Evolutionary conservation across 345 rosid genomes (phyloP).

Genomic region (Boechera retrofracta): DNA sequence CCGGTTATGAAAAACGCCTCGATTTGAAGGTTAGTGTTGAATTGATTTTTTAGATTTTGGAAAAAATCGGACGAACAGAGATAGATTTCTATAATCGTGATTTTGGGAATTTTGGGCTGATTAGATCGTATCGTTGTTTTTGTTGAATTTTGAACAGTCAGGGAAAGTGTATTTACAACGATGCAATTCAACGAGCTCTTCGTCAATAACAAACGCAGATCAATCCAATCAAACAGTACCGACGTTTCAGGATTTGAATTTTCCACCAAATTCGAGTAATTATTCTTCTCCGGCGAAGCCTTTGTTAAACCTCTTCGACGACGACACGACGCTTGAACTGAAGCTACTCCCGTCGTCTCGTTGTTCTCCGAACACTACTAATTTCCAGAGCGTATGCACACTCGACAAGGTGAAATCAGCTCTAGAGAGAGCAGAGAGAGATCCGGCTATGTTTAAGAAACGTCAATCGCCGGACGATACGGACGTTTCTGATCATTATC

Average conservation of each 20-base stretch:
- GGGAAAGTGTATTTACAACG: conserved; percentile 81
- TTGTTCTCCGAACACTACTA: conserved; percentile 40
- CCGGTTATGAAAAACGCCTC: conserved; percentile 89
- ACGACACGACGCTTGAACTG: conserved; percentile 53
- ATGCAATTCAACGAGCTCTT: conserved; percentile 60
- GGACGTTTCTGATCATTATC: neutral
- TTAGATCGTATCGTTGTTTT: neutral
- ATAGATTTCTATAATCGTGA: neutral
- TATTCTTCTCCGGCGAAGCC: conserved; percentile 32
- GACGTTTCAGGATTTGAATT: conserved; percentile 71
- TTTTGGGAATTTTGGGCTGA: neutral
- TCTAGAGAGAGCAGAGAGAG: conserved; percentile 72
- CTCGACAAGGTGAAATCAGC: conserved; percentile 88
- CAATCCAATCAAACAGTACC: conserved; percentile 56
- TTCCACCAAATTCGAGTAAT: conserved; percentile 50
- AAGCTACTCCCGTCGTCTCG: conserved; percentile 37
- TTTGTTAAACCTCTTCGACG: conserved; percentile 59
- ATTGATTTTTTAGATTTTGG: neutral
- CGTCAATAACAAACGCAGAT: conserved; percentile 48
- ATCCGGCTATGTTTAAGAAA: conserved; percentile 52
- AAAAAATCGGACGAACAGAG: neutral
- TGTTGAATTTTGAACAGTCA: conserved; percentile 60
- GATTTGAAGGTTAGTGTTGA: conserved; percentile 70
- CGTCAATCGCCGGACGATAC: conserved; percentile 46
- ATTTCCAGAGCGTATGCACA: conserved; percentile 84